These are phyloP conservation scores for Penicillium sp. DNA, from an alignment of 2,329 filamentous ascomycete genomes.

Conservation along the genomic window DNA sequence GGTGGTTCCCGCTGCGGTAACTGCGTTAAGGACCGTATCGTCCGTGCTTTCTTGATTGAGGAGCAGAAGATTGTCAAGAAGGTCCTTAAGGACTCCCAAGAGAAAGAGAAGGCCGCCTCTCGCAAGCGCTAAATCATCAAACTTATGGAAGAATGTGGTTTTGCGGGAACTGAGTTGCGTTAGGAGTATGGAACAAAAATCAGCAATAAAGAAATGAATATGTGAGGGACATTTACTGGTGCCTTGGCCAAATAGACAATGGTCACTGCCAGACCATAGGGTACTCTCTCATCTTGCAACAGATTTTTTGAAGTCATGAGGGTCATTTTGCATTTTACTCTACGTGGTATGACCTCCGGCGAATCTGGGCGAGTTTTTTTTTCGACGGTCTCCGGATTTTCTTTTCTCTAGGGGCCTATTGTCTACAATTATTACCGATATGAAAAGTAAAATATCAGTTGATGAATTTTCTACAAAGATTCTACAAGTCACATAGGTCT, in stretches of 20 bases:
- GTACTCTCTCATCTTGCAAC: slow-evolving; percentile 19
- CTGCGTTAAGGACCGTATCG: slow-evolving; percentile 97
- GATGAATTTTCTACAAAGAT: slow-evolving; percentile 8
- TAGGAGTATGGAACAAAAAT: slow-evolving; percentile 23
- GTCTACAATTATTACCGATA: slow-evolving; percentile 16
- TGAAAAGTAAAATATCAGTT: slow-evolving; percentile 17
- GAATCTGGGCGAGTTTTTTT: slow-evolving; percentile 18
- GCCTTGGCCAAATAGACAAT: slow-evolving; percentile 19
- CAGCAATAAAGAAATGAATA: slow-evolving; percentile 27
- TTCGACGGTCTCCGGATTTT: slow-evolving; percentile 15
- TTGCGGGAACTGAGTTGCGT: slow-evolving; percentile 26
- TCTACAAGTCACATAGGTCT: neutral
- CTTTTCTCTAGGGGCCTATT: slow-evolving; percentile 15
- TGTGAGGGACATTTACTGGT: slow-evolving; percentile 30
- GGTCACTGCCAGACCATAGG: slow-evolving; percentile 32
- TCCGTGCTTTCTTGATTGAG: slow-evolving; percentile 98
- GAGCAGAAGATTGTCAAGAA: slow-evolving; percentile 99
- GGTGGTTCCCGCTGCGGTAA: slow-evolving; percentile 97
- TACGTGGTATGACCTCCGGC: slow-evolving; percentile 16
- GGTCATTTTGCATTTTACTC: slow-evolving; percentile 13
- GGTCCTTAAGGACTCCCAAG: slow-evolving; percentile 96
- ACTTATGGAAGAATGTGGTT: slow-evolving; percentile 2
- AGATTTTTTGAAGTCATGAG: slow-evolving; percentile 16
- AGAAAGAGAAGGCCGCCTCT: slow-evolving; percentile 47
- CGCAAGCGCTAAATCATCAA: slow-evolving; percentile 40